Conservation (phyloP, 2,329 filamentous ascomycete species). For the Phyllosticta citribraziliensis region DNA sequence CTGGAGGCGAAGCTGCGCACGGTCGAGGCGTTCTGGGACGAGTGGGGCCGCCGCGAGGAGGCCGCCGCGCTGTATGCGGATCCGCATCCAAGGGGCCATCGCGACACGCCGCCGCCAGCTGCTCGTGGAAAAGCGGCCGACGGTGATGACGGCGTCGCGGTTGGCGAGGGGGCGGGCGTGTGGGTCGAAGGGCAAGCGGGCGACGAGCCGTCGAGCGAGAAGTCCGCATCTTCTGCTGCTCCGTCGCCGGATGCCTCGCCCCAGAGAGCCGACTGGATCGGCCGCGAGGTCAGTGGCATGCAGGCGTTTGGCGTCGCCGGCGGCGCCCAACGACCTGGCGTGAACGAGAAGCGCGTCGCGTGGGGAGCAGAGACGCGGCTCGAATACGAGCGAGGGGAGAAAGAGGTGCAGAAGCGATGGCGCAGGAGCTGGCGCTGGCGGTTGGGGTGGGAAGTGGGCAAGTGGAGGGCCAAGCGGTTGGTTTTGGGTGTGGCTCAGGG, state of each 20-base stretch:
- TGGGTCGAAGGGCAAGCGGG: neutral
- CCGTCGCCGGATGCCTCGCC: too few species aligned
- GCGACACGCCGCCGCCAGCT: too few species aligned
- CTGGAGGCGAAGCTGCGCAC: neutral
- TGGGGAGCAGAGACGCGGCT: neutral
- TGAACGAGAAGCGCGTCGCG: neutral
- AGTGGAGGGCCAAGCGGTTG: neutral
- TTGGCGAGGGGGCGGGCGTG: neutral
- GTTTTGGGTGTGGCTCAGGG: neutral
- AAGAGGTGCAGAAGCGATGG: neutral
- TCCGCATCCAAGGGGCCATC: neutral
- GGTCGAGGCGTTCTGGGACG: neutral
- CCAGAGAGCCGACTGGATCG: neutral
- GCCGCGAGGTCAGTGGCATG: neutral
- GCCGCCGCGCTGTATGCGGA: neutral
- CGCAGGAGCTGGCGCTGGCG: neutral
- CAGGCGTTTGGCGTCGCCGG: neutral
- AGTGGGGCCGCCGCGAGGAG: neutral
- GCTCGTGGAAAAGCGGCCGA: neutral
- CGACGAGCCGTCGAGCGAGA: too few species aligned
- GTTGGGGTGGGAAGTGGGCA: neutral
- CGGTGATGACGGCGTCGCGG: neutral
- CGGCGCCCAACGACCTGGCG: neutral
- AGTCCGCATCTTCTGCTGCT: too few species aligned
- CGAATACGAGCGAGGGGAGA: neutral